Evolutionary conservation across 768 basidiomycete genomes (phyloP).

Genomic region (Wakefieldia striispora): DNA sequence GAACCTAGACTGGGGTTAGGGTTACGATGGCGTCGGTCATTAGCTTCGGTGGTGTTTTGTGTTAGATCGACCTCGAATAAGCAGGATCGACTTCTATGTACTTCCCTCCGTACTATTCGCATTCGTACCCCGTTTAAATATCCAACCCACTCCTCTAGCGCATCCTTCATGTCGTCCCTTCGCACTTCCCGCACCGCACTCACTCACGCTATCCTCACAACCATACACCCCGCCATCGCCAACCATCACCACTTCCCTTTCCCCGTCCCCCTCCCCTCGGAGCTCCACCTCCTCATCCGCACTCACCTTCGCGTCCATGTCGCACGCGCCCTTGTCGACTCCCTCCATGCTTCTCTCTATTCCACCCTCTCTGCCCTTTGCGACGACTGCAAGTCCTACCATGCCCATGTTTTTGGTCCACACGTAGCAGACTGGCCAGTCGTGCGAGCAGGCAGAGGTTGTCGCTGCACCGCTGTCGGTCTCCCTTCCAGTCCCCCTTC

Average conservation of each 20-base stretch:
- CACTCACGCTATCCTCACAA: slow-evolving; percentile 52
- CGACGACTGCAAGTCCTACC: slow-evolving; percentile 48
- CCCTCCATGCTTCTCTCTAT: slow-evolving; percentile 42
- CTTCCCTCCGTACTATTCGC: slow-evolving; percentile 29
- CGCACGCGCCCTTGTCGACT: slow-evolving; percentile 39
- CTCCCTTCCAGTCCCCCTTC: slow-evolving; percentile 8
- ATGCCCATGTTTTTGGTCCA: slow-evolving; percentile 52
- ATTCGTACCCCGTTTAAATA: slow-evolving; percentile 11
- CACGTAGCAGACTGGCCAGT: slow-evolving; percentile 55
- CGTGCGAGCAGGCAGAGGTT: slow-evolving; percentile 43
- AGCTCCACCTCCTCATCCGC: slow-evolving; percentile 54
- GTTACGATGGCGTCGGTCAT: slow-evolving; percentile 18
- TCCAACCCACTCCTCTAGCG: background rate
- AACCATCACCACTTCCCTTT: slow-evolving; percentile 26
- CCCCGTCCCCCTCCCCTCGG: slow-evolving; percentile 40
- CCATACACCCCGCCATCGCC: slow-evolving; percentile 43
- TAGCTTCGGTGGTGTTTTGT: too few species aligned
- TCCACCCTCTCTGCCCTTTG: slow-evolving; percentile 36
- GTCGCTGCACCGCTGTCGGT: slow-evolving; percentile 40
- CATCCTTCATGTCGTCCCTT: slow-evolving; percentile 23
- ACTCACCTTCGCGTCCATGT: slow-evolving; percentile 43
- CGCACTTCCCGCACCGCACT: slow-evolving; percentile 43
- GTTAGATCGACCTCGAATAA: too few species aligned
- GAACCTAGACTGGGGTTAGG: slow-evolving; percentile 37
- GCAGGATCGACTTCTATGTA: slow-evolving; percentile 3